These are phyloP conservation scores for Fusarium metavorans DNA, from an alignment of 2,329 filamentous ascomycete genomes.

Conservation along the genomic window DNA sequence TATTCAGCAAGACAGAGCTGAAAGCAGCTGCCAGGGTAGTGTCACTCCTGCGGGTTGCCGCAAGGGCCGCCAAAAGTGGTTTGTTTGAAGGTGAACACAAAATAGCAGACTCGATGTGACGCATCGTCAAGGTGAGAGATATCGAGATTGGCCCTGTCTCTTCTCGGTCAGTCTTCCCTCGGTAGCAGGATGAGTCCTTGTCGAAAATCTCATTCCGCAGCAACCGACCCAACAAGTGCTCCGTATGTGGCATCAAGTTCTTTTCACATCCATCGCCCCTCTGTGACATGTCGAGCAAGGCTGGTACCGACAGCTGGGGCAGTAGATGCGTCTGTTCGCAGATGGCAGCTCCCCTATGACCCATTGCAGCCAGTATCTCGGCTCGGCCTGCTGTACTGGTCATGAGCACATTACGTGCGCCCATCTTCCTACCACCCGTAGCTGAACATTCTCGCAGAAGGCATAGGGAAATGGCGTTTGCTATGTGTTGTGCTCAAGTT, in stretches of 20 bases:
- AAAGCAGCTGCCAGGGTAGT: background rate
- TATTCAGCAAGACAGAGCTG: background rate
- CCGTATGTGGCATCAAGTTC: background rate
- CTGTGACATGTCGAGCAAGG: conserved; percentile 16
- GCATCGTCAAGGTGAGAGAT: conserved; percentile 28
- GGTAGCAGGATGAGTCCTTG: background rate
- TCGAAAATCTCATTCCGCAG: background rate
- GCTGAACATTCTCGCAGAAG: background rate
- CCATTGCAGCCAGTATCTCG: background rate
- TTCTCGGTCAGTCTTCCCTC: background rate
- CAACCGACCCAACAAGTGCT: background rate
- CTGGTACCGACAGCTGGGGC: background rate
- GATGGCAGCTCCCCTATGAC: background rate
- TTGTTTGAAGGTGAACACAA: conserved; percentile 13
- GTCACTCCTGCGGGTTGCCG: conserved; percentile 27
- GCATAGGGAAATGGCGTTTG: conserved; percentile 1
- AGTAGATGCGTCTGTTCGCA: conserved; percentile 2
- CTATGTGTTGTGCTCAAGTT: conserved; percentile 22
- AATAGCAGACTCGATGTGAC: conserved; percentile 17
- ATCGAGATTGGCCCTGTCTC: conserved; percentile 5
- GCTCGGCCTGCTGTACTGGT: background rate
- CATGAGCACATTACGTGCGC: background rate
- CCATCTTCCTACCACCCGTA: background rate
- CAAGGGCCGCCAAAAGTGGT: conserved; percentile 6
- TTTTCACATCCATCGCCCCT: background rate